Evolutionary conservation across 2,329 filamentous ascomycete species (phyloP), one percentile per base, ranked within the genome.

Genomic region (Ophiostoma novo-ulmi): DNA sequence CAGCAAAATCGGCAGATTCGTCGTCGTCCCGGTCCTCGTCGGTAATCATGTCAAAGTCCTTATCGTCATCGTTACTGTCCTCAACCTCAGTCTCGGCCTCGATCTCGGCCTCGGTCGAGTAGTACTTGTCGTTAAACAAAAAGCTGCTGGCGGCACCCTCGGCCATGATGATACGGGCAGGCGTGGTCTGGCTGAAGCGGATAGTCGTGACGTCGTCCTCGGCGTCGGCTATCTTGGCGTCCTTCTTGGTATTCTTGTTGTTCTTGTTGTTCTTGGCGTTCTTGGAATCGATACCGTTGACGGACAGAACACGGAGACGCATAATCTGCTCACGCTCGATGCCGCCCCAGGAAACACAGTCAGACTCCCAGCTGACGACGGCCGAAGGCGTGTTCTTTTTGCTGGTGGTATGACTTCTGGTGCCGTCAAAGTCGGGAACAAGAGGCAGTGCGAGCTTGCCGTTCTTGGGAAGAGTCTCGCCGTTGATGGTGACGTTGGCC

Each of bases 401-500:
- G 68, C 61, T 65, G 39, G 41, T 13, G 55, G 39, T 52, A 4
- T 6, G 7, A 22, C 68, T 22, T 69, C 26, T 48, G 55, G 63
- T 14, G 26, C 14, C 14, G 26, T 65, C 35, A 35, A 66, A 36
- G 26, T 80, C 80, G 38, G 79, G 74, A 39, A 80, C 77, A 61
- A 80, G 77, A 17, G 77, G 76, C 70, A 86, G 76, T 26, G 78
- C 75, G 26, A 82, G 83, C 39, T 79, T 79, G 67, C 83, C 83
- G 63, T 80, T 78, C 71, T 82, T 80, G 20, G 77, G 73, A 5
- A 86, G 77, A 5, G 76, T 55, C 71, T 82, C 80, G 71, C 80
- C 82, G 75, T 85, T 82, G 71, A 87, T 75, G 22, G 80, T 81
- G 71, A 85, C 78, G 73, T 82, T 83, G 73, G 80, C 81, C 74